These are phyloP conservation scores for Stemphylium lycopersici DNA, from an alignment of 2,329 filamentous ascomycete genomes.

Conservation along the genomic window DNA sequence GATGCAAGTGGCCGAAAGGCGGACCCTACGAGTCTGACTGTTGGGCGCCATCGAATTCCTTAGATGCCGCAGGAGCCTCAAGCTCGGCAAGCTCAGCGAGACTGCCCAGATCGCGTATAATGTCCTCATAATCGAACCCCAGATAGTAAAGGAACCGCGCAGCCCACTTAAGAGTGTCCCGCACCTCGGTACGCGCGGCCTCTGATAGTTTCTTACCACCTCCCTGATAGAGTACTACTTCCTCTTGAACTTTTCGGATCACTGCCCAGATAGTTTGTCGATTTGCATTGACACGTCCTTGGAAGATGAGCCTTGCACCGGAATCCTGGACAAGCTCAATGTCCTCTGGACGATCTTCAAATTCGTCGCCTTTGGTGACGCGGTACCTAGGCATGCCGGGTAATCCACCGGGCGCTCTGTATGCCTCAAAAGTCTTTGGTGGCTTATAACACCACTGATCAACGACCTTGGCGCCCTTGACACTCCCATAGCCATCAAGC, in stretches of 20 bases:
- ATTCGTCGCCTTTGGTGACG: conserved; percentile 30
- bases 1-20: conserved; percentile 29
- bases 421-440: conserved; percentile 29
- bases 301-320: conserved; percentile 35
- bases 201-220: conserved; percentile 18
- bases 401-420: conserved; percentile 41
- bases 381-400: conserved; percentile 39
- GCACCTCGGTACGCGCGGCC: conserved; percentile 26
- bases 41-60: conserved; percentile 15
- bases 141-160: conserved; percentile 38
- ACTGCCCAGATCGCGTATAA: conserved; percentile 38
- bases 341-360: conserved; percentile 32
- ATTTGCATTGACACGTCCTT: conserved; percentile 40
- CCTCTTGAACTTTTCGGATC: conserved; percentile 41
- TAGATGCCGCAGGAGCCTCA: conserved; percentile 30
- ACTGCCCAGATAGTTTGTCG: conserved; percentile 43
- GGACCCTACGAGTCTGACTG: conserved; percentile 9
- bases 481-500: conserved; percentile 56
- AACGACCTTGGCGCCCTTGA: conserved; percentile 56
- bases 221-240: conserved; percentile 29
- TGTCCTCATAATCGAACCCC: conserved; percentile 43
- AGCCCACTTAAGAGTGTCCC: conserved; percentile 42
- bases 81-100: conserved; percentile 40
- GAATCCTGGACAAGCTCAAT: conserved; percentile 38
- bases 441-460: conserved; percentile 52